phyloP scores from a whole-genome alignment of 2,329 filamentous ascomycete species.

The Hypomyces rosellus region DNA sequence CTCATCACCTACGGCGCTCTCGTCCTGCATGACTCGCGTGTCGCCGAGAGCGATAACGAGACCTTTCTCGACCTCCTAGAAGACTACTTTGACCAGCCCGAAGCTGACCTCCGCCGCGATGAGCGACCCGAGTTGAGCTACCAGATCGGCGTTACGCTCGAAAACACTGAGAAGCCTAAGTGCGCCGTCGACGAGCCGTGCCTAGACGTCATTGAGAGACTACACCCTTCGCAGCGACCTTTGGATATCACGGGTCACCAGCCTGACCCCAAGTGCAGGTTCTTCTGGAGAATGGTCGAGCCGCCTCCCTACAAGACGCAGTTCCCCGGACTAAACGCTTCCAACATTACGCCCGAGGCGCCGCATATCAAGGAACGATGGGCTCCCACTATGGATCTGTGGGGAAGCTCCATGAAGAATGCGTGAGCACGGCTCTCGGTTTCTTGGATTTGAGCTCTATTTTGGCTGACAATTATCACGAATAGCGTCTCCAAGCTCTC shows the following conservation, averaged over 20 bases:
- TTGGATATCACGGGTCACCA: constrained; percentile 50
- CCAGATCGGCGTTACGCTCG: constrained; percentile 56
- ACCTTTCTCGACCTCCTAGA: constrained; percentile 56
- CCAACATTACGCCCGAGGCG: constrained; percentile 48
- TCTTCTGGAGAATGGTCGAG: constrained; percentile 57
- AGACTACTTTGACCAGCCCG: constrained; percentile 57
- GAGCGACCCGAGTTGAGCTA: constrained; percentile 53
- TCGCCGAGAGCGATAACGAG: constrained; percentile 48
- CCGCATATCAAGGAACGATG: constrained; percentile 44
- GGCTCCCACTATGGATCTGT: constrained; percentile 49
- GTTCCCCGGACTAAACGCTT: constrained; percentile 50
- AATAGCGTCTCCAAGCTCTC: constrained; percentile 48
- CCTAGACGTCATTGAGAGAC: constrained; percentile 48
- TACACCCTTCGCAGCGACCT: constrained; percentile 49
- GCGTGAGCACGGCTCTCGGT: constrained; percentile 31
- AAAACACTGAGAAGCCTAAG: constrained; percentile 58
- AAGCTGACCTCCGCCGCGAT: constrained; percentile 39
- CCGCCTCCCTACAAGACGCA: constrained; percentile 46
- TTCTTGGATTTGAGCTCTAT: background rate
- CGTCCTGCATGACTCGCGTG: constrained; percentile 54
- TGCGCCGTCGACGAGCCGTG: constrained; percentile 58
- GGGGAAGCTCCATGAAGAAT: constrained; percentile 55
- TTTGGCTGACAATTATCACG: background rate
- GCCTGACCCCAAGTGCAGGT: constrained; percentile 56
- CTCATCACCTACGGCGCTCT: constrained; percentile 56